Evolutionary conservation across 139 green algal species (phyloP).

Genomic region (Ettlia oleoabundans): DNA sequence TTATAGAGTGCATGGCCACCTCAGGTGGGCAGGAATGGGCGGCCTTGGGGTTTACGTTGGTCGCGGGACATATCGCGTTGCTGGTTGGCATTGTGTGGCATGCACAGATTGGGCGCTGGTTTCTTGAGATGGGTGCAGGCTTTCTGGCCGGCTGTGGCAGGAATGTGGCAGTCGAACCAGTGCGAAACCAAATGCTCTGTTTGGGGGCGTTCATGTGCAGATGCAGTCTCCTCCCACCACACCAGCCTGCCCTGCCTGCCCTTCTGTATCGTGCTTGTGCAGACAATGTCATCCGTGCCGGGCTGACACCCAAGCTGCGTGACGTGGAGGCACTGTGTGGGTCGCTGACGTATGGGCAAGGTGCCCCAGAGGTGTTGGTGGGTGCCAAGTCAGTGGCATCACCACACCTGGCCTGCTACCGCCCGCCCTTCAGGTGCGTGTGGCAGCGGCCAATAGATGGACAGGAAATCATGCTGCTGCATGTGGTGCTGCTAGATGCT

Average conservation of each 20-base stretch:
- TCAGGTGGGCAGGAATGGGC: neutral
- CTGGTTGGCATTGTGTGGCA: neutral
- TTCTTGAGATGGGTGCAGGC: neutral
- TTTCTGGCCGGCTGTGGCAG: too few species aligned
- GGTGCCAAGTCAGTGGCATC: neutral
- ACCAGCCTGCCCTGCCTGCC: neutral
- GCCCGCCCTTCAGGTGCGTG: constrained; percentile 26
- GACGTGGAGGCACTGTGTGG: constrained; percentile 87
- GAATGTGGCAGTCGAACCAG: too few species aligned
- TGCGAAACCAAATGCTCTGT: too few species aligned
- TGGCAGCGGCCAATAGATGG: too few species aligned
- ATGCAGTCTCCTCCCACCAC: neutral
- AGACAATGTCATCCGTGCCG: constrained; percentile 98
- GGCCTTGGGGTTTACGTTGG: neutral
- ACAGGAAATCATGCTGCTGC: too few species aligned
- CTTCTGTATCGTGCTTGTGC: too few species aligned
- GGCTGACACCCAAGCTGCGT: constrained; percentile 95
- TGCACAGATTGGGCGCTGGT: neutral
- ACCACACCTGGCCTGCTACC: constrained; percentile 25
- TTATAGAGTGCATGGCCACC: constrained; percentile 76
- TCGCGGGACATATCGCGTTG: neutral
- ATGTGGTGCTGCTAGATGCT: too few species aligned
- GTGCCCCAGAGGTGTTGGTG: constrained; percentile 30
- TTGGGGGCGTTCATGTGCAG: too few species aligned
- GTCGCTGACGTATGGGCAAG: constrained; percentile 90